Evolutionary conservation across 2,329 filamentous ascomycete genomes (phyloP).

Genomic region (Phaeosphaeriaceae sp.): DNA sequence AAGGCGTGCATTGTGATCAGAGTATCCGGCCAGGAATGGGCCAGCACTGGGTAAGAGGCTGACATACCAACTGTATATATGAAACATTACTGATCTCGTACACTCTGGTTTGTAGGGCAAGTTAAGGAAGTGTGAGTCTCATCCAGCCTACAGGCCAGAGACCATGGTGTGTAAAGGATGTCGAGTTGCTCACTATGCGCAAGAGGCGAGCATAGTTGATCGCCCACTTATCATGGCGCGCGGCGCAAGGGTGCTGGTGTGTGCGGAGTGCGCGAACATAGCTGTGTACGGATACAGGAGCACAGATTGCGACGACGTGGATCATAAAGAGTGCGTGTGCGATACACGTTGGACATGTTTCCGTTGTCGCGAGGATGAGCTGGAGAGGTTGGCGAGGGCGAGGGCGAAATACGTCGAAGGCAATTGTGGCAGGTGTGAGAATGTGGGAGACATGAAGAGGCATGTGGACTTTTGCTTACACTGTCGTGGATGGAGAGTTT

Average conservation of each 20-base stretch:
- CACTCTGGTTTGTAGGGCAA: too few relatives aligned
- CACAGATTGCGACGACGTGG: not conserved
- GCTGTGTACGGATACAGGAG: not conserved
- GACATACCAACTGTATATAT: too few relatives aligned
- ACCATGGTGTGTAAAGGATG: conserved; percentile 9
- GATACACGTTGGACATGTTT: conserved; percentile 11
- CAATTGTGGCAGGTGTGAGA: conserved; percentile 3
- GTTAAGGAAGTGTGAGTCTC: conserved; percentile 6
- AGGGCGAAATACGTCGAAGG: conserved; percentile 6
- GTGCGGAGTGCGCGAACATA: conserved; percentile 3
- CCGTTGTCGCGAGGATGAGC: conserved; percentile 8
- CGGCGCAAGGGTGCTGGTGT: conserved; percentile 10
- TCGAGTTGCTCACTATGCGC: conserved; percentile 6
- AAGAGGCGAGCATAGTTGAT: conserved; percentile 4
- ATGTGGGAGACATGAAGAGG: not conserved
- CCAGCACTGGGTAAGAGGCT: conserved; percentile 9
- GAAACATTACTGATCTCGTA: too few relatives aligned
- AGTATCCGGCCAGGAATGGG: conserved; percentile 8
- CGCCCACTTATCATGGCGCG: conserved; percentile 7
- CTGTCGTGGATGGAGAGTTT: not conserved
- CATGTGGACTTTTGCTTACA: conserved; percentile 1
- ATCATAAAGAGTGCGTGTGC: conserved; percentile 6
- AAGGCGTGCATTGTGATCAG: conserved; percentile 7
- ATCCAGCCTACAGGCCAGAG: not conserved
- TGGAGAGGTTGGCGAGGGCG: not conserved